Base-by-base conservation (phyloP, 768 basidiomycete species). In the Glaciozyma antarctica region DNA sequence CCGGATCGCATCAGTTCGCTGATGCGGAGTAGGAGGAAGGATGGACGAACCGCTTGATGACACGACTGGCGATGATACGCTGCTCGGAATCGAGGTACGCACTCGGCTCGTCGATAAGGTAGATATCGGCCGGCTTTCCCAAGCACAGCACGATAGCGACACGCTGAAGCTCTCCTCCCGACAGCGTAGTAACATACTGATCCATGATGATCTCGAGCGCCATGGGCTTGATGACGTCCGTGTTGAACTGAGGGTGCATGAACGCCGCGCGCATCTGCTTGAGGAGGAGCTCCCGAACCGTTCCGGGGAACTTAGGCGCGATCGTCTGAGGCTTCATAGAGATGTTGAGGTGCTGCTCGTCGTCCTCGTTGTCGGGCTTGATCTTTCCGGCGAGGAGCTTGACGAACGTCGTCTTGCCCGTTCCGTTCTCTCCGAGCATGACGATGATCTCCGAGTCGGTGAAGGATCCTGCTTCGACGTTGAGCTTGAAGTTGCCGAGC, bases 401-500 rank as follows among this genome's bases (percentile, higher is more conserved):
- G 63, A 99, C 91, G 76, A 99, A 90, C 1, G 95, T 99, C 52
- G 95, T 97, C 81, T 99, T 99, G 47, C 95, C 73, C 3, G 91
- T 99, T 58, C 95, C 95, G 78, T 99, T 99, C 82, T 99, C 95
- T 67, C 95, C 95, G 43, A 99, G 81, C 86, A 99, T 89, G 77
- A 99, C 95, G 73, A 99, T 90, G 77, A 99, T 99, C 77, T 99
- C 95, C 3, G 93, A 97, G 75, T 98, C 93, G n/a, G 94, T 93
- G 79, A 98, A 99, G 43, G 83, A 83, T 30, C 95, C 95, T 0
- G 77, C 79, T 72, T 94, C 84, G 61, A 99, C 89, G 58, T 90
- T 90, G 56, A 99, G 84, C 78, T 99, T 97, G 85, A 99, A 99
- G 69, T 75, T 76, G 38, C 95, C 95, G 58, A 97, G 83, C 0